Base-by-base conservation (phyloP, 1,139 yeast genomes). In the Pichia sp. region DNA sequence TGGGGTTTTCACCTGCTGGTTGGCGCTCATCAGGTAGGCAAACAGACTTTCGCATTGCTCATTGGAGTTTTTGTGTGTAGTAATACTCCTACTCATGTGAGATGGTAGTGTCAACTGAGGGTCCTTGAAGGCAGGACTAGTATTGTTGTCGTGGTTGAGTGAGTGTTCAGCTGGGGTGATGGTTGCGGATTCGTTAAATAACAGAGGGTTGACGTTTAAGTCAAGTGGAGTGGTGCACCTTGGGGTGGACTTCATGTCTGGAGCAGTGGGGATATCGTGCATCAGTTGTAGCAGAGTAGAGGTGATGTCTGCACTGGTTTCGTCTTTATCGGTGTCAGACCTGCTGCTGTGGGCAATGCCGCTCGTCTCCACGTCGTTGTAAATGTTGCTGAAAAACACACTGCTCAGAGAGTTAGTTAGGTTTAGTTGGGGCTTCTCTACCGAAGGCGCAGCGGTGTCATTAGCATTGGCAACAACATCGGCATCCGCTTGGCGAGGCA, bases 181-280 rank as follows among this genome's bases (percentile, higher is more conserved):
- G 31, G 36, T 21, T 34, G 16, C 18, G 13, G 39, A 10, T 13
- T 16, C 12, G 19, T n/a, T 21, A 23, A 31, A 31, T 4, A 44
- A 31, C 13, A 44, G 48, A 2, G 46, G 25, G 19, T 12, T n/a
- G n/a, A 31, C 37, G 13, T 51, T 45, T 2, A 41, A 30, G 13
- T 44, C 40, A 5, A 51, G 21, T 4, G 51, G 54, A 10, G 54
- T 51, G 12, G 48, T 10, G 31, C 53, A 52, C 21, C 50, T 46
- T 10, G 53, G 53, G 10, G 55, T 49, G 12, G 40, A 31, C 36
- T 41, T 46, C 10, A 41, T 16, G 18, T 41, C 48, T 9, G 45
- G 8, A 4, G 22, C 36, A 13, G n/a, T 10, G 4, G 18, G 9
- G 5, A 21, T 41, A 7, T 21, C 31, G 26, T 19, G n/a, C 19